phyloP scores from a whole-genome alignment of 306 rosid genomes.

The Rosa multiflora region DNA sequence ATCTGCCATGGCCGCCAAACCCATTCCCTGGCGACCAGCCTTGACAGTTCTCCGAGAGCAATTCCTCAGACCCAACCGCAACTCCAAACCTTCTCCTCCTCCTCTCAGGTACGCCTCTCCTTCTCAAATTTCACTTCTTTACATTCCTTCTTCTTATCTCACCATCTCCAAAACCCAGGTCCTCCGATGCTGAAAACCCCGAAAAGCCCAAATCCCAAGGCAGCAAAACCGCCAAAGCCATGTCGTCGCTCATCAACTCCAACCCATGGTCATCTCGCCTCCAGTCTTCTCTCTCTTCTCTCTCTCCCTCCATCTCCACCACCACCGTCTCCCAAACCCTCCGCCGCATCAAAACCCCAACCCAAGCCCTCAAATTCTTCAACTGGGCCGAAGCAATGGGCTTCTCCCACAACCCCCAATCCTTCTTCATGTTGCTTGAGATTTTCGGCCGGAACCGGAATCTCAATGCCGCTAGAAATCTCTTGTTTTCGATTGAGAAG shows the following conservation, averaged over 20 bases:
- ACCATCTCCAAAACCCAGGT: too few relatives aligned
- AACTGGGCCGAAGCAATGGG: slow-evolving; percentile 60
- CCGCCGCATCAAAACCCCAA: slow-evolving; percentile 43
- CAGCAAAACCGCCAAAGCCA: slow-evolving; percentile 45
- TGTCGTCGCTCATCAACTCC: slow-evolving; percentile 52
- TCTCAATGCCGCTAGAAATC: slow-evolving; percentile 71
- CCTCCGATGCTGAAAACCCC: too few relatives aligned
- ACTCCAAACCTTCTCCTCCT: slow-evolving; percentile 8
- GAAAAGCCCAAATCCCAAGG: slow-evolving; percentile 33
- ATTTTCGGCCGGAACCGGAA: slow-evolving; percentile 53
- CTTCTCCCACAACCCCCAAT: slow-evolving; percentile 49
- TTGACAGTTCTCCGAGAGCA: slow-evolving; percentile 18
- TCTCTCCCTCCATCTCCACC: slow-evolving; percentile 44
- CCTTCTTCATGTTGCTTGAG: slow-evolving; percentile 60
- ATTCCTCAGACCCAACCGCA: slow-evolving; percentile 22
- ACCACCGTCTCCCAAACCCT: slow-evolving; percentile 65
- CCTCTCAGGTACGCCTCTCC: slow-evolving; percentile 33
- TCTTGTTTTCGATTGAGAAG: slow-evolving; percentile 64
- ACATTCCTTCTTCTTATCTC: too few relatives aligned
- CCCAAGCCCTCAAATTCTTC: slow-evolving; percentile 61
- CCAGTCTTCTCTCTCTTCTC: slow-evolving; percentile 43
- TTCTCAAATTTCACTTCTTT: neutral
- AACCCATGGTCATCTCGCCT: slow-evolving; percentile 54
- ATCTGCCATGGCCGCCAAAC: neutral
- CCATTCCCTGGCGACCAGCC: slow-evolving; percentile 15